A percentile compares a stretch with the other conserved stretches of the same genome.
These are phyloP conservation scores for Fusarium bulbicola DNA, from an alignment of 2,329 filamentous ascomycete species.

Conservation along the genomic window DNA sequence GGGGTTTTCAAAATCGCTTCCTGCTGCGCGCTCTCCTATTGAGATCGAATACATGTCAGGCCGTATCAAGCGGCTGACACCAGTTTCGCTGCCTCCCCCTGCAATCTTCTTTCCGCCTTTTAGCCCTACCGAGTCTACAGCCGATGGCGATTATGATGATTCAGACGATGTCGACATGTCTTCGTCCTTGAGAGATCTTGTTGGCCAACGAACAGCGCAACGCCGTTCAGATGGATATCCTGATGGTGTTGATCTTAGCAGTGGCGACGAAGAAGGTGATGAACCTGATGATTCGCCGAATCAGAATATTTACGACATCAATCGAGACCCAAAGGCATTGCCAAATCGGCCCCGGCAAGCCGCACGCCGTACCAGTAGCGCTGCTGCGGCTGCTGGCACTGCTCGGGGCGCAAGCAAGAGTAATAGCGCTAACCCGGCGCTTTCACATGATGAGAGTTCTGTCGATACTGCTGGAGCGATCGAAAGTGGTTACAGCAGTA, in stretches of 20 bases:
- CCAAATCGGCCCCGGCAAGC: slow-evolving; percentile 29
- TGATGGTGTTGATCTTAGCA: slow-evolving; percentile 52
- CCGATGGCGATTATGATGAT: slow-evolving; percentile 42
- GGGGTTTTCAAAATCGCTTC: neutral
- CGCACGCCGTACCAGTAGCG: slow-evolving; percentile 44
- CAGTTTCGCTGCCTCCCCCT: slow-evolving; percentile 61
- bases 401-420: slow-evolving; percentile 46
- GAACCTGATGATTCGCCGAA: slow-evolving; percentile 50
- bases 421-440: slow-evolving; percentile 40
- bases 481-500: slow-evolving; percentile 51
- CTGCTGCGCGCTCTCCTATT: slow-evolving; percentile 32
- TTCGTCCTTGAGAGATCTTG: slow-evolving; percentile 43
- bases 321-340: slow-evolving; percentile 24
- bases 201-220: slow-evolving; percentile 48
- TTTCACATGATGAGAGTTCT: slow-evolving; percentile 48
- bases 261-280: slow-evolving; percentile 54
- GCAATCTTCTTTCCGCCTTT: slow-evolving; percentile 61
- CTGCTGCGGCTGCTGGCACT: slow-evolving; percentile 46
- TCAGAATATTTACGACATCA: slow-evolving; percentile 45
- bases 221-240: slow-evolving; percentile 55
- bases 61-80: slow-evolving; percentile 54
- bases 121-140: slow-evolving; percentile 52
- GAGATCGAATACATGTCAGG: slow-evolving; percentile 58
- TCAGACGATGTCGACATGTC: slow-evolving; percentile 44
- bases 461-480: slow-evolving; percentile 53